phyloP scores from a whole-genome alignment of 2,329 filamentous ascomycete genomes.

The Apiospora kogelbergensis region DNA sequence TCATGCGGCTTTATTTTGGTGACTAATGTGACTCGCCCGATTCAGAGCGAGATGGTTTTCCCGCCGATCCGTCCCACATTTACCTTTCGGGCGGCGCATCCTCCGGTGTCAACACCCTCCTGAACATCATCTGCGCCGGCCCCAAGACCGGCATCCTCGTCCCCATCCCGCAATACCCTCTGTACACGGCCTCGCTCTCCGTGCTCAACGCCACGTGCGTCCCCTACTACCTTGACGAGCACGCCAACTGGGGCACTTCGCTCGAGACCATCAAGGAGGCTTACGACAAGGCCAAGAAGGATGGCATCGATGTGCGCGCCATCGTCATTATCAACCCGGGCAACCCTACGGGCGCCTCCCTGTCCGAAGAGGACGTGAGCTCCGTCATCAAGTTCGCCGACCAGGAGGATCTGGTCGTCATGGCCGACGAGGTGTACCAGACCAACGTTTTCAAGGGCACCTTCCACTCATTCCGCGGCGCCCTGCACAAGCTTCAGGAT shows the following conservation, averaged over 20 bases:
- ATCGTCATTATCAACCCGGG: constrained; percentile 98
- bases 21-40: constrained; percentile 10
- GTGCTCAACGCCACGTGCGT: constrained; percentile 84
- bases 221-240: constrained; percentile 91
- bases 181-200: constrained; percentile 91
- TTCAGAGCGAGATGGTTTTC: constrained; percentile 80
- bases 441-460: constrained; percentile 95
- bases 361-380: constrained; percentile 76
- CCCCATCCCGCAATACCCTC: constrained; percentile 95
- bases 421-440: constrained; percentile 98
- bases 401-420: constrained; percentile 80
- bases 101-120: constrained; percentile 89
- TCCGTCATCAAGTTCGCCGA: constrained; percentile 84
- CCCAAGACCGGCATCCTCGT: constrained; percentile 82
- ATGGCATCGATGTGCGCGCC: constrained; percentile 84
- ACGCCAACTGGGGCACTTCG: constrained; percentile 84
- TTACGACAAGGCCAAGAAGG: constrained; percentile 70
- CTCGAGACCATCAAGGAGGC: constrained; percentile 73
- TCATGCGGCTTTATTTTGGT: neutral
- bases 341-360: constrained; percentile 90
- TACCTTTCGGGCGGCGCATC: constrained; percentile 92
- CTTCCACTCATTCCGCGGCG: constrained; percentile 94
- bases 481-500: constrained; percentile 78
- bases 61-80: constrained; percentile 76
- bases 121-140: constrained; percentile 82